These are phyloP conservation scores for Fusarium coicis DNA, from an alignment of 2,329 filamentous ascomycete species.

Conservation along the genomic window DNA sequence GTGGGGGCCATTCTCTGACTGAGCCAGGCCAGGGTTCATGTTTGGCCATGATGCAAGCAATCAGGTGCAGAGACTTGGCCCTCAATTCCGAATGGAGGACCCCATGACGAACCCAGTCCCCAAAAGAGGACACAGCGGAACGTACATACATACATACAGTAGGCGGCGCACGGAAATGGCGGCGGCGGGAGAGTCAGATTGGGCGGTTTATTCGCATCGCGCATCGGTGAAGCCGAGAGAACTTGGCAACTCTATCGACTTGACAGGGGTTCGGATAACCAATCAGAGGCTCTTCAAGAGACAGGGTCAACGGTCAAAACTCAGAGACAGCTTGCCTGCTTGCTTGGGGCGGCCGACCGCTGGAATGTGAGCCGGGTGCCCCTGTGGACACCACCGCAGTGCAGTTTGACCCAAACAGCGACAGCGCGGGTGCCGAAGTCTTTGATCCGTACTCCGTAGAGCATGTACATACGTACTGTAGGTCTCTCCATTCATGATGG, in stretches of 20 bases:
- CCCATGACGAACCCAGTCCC: slow-evolving; percentile 29
- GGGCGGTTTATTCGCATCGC: slow-evolving; percentile 39
- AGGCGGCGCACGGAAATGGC: slow-evolving; percentile 26
- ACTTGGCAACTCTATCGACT: slow-evolving; percentile 43
- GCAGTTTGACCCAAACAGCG: neutral
- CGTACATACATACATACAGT: neutral
- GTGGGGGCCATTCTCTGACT: neutral
- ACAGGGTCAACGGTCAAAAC: slow-evolving; percentile 26
- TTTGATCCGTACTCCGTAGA: slow-evolving; percentile 1
- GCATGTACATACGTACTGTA: neutral
- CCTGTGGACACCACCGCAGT: slow-evolving; percentile 23
- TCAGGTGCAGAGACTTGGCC: slow-evolving; percentile 9
- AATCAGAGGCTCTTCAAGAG: slow-evolving; percentile 24
- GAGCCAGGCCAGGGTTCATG: neutral
- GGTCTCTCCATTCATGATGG: slow-evolving; percentile 7
- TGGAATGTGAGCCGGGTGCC: slow-evolving; percentile 39
- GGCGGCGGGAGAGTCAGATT: slow-evolving; percentile 31
- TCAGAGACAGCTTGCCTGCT: slow-evolving; percentile 3
- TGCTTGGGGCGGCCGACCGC: slow-evolving; percentile 37
- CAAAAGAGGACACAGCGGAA: slow-evolving; percentile 33
- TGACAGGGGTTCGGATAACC: neutral
- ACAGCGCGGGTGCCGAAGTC: slow-evolving; percentile 23
- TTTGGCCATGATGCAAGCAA: slow-evolving; percentile 21
- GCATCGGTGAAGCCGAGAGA: slow-evolving; percentile 44
- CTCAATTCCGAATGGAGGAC: slow-evolving; percentile 21